Evolutionary conservation across 129 eudicot genomes (phyloP).

Genomic region (Daucus carota): DNA sequence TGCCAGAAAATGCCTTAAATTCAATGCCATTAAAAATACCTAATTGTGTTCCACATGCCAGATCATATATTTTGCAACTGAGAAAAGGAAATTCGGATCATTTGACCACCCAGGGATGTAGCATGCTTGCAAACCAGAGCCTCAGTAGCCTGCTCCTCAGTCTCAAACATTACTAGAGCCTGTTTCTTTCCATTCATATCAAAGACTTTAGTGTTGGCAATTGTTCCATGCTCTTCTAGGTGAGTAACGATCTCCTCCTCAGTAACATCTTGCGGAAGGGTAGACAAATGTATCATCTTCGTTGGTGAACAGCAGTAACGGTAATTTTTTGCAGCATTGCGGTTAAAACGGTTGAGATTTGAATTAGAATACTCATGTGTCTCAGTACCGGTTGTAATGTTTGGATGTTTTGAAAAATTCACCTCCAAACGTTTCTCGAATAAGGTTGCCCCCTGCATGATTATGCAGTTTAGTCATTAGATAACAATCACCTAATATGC

Average conservation of each 20-base stretch:
- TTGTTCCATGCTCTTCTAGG: constrained; percentile 79
- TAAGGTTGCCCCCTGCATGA: constrained; percentile 62
- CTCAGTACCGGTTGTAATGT: constrained; percentile 84
- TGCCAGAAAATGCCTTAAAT: neutral
- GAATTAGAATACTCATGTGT: constrained; percentile 90
- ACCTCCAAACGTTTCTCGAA: constrained; percentile 92
- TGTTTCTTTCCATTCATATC: constrained; percentile 97
- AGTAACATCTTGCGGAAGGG: constrained; percentile 74
- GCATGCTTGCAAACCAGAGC: constrained; percentile 98
- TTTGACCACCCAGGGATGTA: constrained; percentile 57
- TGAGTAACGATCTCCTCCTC: constrained; percentile 73
- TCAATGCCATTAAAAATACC: neutral
- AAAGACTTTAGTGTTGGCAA: constrained; percentile 58
- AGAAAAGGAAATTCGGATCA: constrained; percentile 82
- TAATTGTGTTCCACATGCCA: neutral
- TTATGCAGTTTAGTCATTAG: neutral
- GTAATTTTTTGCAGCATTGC: constrained; percentile 89
- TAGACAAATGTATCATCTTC: constrained; percentile 92
- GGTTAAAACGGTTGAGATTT: constrained; percentile 87
- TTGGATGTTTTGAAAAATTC: constrained; percentile 70
- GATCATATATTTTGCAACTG: constrained; percentile 63
- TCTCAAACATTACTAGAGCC: constrained; percentile 68
- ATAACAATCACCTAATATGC: neutral
- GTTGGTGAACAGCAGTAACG: constrained; percentile 98
- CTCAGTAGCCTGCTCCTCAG: constrained; percentile 82